Evolutionary conservation across 345 rosid species (phyloP), one percentile per base, ranked within the genome.

Genomic region (Cardiospermum halicacabum): DNA sequence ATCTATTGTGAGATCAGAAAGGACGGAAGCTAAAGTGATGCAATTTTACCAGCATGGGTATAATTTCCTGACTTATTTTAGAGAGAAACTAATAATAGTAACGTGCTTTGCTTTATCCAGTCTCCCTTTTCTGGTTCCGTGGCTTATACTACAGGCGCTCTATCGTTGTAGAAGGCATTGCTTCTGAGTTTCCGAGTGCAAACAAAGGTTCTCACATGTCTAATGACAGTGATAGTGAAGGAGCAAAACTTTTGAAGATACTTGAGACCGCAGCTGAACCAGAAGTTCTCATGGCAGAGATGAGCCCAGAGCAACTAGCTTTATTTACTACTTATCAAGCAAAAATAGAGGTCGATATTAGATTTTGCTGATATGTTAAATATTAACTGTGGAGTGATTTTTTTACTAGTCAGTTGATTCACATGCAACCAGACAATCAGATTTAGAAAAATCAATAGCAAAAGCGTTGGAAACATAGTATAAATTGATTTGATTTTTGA

Each of bases 181-280:
- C 82, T 53, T 82, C 95, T 24, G 89, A 94, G 53, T 84, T 75
- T 60, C 85, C 83, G 66, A 84, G 77, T 61, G 86, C 73, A 57
- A 56, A 28, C 55, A 68, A 73, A 59, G 76, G 75, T 60, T 64
- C 74, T 58, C 69, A 72, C 60, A 69, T 69, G 61, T 75, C 76
- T 64, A 77, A 78, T 67, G 97, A 82, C 43, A 75, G 77, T 67
- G 89, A 91, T 62, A 81, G 85, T 66, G 97, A 86, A 71, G 99
- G 96, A 61, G 99, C 97, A 16, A 82, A 82, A 78, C 69, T 91
- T 70, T 75, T 65, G 32, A 87, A 82, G 60, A 65, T 91, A 45
- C 88, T 94, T 42, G 96, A 94, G 82, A 71, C 82, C 51, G 81
- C 96, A 47, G 88, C 92, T 55, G 99, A 94, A 75, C 96, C 97